phyloP scores from a whole-genome alignment of 176 grass and related monocot species.

The Musa beccarii region DNA sequence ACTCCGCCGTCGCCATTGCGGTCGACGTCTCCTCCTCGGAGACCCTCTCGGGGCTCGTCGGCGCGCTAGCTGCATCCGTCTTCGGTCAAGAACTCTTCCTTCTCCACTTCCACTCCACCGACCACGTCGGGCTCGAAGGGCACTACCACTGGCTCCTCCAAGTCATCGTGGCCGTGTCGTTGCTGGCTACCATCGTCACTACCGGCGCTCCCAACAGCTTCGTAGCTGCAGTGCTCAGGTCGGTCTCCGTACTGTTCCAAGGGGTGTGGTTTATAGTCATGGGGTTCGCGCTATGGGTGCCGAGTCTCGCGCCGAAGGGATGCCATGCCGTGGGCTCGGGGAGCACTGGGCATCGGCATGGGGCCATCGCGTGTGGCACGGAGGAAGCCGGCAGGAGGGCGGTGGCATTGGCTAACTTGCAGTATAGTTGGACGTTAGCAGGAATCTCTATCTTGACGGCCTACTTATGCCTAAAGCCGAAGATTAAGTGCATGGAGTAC shows the following conservation, averaged over 20 bases:
- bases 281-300: slow-evolving; percentile 66
- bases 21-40: slow-evolving; percentile 27
- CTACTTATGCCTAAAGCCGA: slow-evolving; percentile 48
- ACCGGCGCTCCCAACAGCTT: slow-evolving; percentile 43
- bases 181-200: slow-evolving; percentile 22
- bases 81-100: slow-evolving; percentile 77
- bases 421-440: slow-evolving; percentile 73
- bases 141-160: slow-evolving; percentile 94
- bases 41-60: slow-evolving; percentile 28
- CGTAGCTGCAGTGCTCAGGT: slow-evolving; percentile 35
- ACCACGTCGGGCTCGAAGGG: slow-evolving; percentile 65
- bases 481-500: slow-evolving; percentile 36
- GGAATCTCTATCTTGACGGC: slow-evolving; percentile 40
- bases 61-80: slow-evolving; percentile 52
- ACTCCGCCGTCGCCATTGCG: slow-evolving; percentile 43
- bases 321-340: slow-evolving; percentile 20
- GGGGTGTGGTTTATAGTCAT: slow-evolving; percentile 76
- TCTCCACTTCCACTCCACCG: slow-evolving; percentile 56
- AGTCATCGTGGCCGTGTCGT: slow-evolving; percentile 31
- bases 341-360: slow-evolving; percentile 10
- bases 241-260: slow-evolving; percentile 54
- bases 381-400: slow-evolving; percentile 50
- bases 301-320: slow-evolving; percentile 42
- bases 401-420: slow-evolving; percentile 50
- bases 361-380: slow-evolving; percentile 44